phyloP scores from a whole-genome alignment of 202 grass and related monocot species.

The Digitaria exilis region DNA sequence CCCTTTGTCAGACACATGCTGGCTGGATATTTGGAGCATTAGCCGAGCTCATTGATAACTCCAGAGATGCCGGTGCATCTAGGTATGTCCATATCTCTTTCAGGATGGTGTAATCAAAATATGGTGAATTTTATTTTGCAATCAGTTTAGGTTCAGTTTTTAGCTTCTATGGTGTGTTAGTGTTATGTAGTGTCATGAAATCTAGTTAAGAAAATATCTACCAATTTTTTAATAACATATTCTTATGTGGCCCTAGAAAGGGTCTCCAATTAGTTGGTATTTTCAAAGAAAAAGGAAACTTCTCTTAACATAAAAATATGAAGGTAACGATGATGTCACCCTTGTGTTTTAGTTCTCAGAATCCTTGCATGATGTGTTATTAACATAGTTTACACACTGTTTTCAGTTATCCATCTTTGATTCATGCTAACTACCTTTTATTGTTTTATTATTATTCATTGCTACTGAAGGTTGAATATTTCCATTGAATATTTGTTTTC shows the following conservation, averaged over 20 bases:
- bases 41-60: conserved; percentile 92
- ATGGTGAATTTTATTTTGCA: background rate
- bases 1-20: conserved; percentile 84
- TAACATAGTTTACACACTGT: conserved; percentile 10
- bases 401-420: conserved; percentile 1
- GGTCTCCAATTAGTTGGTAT: conserved; percentile 15
- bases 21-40: conserved; percentile 92
- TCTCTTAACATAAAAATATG: background rate
- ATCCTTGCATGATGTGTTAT: conserved; percentile 21
- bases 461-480: conserved; percentile 67
- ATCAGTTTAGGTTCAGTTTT: background rate
- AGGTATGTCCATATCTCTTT: conserved; percentile 52
- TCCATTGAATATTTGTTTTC: conserved; percentile 64
- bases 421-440: background rate
- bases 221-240: background rate
- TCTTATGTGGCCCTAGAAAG: conserved; percentile 16
- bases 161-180: background rate
- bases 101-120: background rate
- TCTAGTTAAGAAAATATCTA: conserved; percentile 14
- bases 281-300: background rate
- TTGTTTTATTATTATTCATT: conserved; percentile 36
- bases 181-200: conserved; percentile 14
- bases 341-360: conserved; percentile 32
- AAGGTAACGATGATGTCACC: background rate
- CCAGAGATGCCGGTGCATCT: conserved; percentile 75